These are phyloP conservation scores for Discostella pseudostelligera DNA, from an alignment of 108 stramenopile species.

Conservation along the genomic window DNA sequence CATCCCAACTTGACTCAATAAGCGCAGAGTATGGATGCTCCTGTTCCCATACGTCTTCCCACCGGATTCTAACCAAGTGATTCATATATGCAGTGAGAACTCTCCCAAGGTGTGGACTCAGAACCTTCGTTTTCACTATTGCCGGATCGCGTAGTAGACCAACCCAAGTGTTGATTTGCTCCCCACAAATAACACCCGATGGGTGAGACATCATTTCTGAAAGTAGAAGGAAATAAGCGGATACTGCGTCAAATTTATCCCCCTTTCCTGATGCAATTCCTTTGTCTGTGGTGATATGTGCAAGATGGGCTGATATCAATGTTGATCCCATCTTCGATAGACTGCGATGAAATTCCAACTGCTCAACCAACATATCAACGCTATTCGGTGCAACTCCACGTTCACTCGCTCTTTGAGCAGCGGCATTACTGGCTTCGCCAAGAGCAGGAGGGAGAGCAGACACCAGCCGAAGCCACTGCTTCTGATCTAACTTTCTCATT, in stretches of 20 bases:
- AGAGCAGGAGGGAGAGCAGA: conserved; percentile 66
- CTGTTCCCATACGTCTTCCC: conserved; percentile 82
- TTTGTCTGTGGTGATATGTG: conserved; percentile 72
- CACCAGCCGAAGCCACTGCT: conserved; percentile 70
- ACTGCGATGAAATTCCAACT: conserved; percentile 70
- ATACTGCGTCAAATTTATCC: conserved; percentile 44
- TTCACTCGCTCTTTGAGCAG: conserved; percentile 49
- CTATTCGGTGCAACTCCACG: conserved; percentile 30
- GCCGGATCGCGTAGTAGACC: conserved; percentile 78
- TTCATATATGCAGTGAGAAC: conserved; percentile 63
- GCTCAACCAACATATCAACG: conserved; percentile 49
- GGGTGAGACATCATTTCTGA: conserved; percentile 81
- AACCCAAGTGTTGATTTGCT: conserved; percentile 79
- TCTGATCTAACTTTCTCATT: conserved; percentile 66
- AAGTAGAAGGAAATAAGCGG: conserved; percentile 58
- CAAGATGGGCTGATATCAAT: conserved; percentile 66
- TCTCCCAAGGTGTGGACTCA: conserved; percentile 59
- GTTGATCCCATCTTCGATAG: conserved; percentile 69
- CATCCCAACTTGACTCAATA: conserved; percentile 80
- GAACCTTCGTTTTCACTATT: conserved; percentile 52
- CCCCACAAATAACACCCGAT: conserved; percentile 67
- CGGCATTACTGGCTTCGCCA: conserved; percentile 58
- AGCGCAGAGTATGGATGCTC: conserved; percentile 60
- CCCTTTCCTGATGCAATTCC: conserved; percentile 45
- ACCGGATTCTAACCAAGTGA: conserved; percentile 68